These are phyloP conservation scores for Anisodus tanguticus DNA, from an alignment of 257 asterid species.

Conservation along the genomic window DNA sequence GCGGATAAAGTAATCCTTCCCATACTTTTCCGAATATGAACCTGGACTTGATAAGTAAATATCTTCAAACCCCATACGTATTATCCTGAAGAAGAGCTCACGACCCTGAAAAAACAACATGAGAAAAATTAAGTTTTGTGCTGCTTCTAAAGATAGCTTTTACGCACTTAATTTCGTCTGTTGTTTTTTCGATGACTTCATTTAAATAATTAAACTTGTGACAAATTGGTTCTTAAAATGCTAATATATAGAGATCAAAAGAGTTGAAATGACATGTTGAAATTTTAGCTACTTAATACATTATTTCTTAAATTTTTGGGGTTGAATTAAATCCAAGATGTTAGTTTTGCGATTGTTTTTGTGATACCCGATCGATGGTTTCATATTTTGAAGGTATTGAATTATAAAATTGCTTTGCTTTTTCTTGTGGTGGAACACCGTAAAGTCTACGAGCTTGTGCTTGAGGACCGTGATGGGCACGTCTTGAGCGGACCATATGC, in stretches of 20 bases:
- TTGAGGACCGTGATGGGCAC: conserved; percentile 67
- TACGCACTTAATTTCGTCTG: not conserved
- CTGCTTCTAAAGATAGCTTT: not conserved
- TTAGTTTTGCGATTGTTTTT: no score
- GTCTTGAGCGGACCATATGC: conserved; percentile 68
- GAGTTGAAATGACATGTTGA: no score
- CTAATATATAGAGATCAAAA: no score
- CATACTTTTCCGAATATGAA: conserved; percentile 55
- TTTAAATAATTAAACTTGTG: not conserved
- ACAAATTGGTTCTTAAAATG: not conserved
- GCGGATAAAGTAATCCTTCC: conserved; percentile 67
- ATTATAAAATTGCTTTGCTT: conserved; percentile 53
- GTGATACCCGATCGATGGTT: conserved; percentile 69
- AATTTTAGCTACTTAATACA: no score
- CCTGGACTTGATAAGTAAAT: conserved; percentile 78
- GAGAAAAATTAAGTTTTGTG: not conserved
- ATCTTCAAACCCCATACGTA: conserved; percentile 82
- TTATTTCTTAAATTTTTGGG: no score
- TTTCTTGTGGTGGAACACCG: conserved; percentile 56
- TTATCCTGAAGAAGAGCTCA: conserved; percentile 72
- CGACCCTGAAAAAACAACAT: conserved; percentile 56
- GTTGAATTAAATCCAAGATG: no score
- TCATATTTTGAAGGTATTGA: conserved; percentile 75
- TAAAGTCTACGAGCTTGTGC: conserved; percentile 80
- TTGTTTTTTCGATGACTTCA: not conserved